These are phyloP conservation scores for Sarocladium strictum DNA, from an alignment of 2,329 filamentous ascomycete genomes.

Conservation along the genomic window DNA sequence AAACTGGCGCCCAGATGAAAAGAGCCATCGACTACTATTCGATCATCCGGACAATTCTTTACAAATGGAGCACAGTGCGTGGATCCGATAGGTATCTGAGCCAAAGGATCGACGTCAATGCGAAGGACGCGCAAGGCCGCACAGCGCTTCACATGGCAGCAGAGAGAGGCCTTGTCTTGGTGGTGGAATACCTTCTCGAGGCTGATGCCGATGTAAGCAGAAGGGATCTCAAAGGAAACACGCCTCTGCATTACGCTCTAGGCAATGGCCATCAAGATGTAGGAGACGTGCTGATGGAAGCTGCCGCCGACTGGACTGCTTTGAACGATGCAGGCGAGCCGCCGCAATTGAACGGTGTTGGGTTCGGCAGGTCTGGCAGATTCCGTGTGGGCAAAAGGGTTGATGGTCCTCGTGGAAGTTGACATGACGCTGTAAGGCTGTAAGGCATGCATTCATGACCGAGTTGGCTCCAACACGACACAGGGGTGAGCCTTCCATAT, in stretches of 20 bases:
- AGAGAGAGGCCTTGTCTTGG: neutral
- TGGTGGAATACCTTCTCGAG: neutral
- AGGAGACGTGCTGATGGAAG: neutral
- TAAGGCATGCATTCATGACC: too few relatives aligned
- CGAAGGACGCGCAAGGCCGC: neutral
- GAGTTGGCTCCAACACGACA: too few relatives aligned
- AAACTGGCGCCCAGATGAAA: too few relatives aligned
- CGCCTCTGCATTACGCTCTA: neutral
- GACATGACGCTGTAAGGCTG: too few relatives aligned
- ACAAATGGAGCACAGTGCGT: too few relatives aligned
- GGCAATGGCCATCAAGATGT: neutral
- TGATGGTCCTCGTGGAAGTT: neutral
- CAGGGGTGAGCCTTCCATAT: too few relatives aligned
- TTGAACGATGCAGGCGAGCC: neutral
- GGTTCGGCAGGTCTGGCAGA: neutral
- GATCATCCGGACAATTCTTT: too few relatives aligned
- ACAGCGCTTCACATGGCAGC: neutral
- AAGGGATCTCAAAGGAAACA: neutral
- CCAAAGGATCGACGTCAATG: neutral
- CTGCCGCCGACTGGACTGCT: neutral
- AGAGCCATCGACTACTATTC: too few relatives aligned
- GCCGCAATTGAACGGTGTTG: neutral
- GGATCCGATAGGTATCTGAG: too few relatives aligned
- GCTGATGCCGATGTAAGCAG: neutral
- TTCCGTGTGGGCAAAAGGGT: neutral